phyloP scores from a whole-genome alignment of 2,329 filamentous ascomycete species.

The Ceratocystis smalleyi region DNA sequence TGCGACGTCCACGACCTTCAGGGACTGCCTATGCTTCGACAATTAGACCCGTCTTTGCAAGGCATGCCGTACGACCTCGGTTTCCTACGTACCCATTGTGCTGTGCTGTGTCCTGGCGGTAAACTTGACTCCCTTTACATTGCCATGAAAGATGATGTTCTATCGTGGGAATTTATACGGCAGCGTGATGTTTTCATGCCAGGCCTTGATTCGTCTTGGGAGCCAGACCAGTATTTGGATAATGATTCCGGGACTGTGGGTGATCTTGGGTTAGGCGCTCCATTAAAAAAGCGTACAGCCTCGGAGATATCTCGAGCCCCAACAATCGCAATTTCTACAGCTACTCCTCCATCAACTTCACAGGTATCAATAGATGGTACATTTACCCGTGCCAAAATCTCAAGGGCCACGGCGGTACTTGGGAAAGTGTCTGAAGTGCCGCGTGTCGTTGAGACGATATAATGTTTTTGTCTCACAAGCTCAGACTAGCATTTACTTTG shows the following conservation, averaged over 20 bases:
- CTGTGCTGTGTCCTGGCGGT: constrained; percentile 38
- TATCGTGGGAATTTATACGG: constrained; percentile 41
- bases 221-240: constrained; percentile 36
- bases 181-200: constrained; percentile 33
- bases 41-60: constrained; percentile 31
- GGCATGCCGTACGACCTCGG: constrained; percentile 32
- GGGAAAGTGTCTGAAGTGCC: constrained; percentile 18
- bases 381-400: constrained; percentile 9
- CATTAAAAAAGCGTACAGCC: constrained; percentile 32
- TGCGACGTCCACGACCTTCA: constrained; percentile 40
- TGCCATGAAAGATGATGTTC: constrained; percentile 36
- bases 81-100: constrained; percentile 39
- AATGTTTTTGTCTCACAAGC: constrained; percentile 23
- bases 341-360: background rate
- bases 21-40: constrained; percentile 44
- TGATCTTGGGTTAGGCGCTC: constrained; percentile 8
- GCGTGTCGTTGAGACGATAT: constrained; percentile 27
- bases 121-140: constrained; percentile 46
- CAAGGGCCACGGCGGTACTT: constrained; percentile 6
- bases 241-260: constrained; percentile 14
- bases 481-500: background rate
- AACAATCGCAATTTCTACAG: background rate
- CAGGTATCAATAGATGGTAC: background rate
- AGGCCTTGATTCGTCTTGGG: constrained; percentile 41
- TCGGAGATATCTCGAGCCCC: constrained; percentile 36